phyloP scores from a whole-genome alignment of 148 eudicot species.

The Suaeda aralocaspica region DNA sequence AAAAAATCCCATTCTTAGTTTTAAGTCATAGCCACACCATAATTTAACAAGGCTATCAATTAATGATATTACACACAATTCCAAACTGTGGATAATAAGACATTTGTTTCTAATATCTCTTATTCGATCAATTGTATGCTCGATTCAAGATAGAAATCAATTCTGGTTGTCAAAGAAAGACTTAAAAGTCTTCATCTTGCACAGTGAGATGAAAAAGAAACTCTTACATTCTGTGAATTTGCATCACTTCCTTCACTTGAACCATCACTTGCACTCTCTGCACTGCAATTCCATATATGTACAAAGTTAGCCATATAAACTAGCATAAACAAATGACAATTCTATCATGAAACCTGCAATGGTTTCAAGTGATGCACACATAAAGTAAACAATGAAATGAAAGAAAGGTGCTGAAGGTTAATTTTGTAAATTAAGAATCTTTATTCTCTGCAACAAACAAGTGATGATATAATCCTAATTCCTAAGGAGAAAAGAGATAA shows the following conservation, averaged over 20 bases:
- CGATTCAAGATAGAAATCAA: background rate
- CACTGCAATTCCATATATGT: conserved; percentile 47
- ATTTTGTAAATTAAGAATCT: background rate
- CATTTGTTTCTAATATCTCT: background rate
- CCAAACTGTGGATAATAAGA: background rate
- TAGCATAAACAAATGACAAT: background rate
- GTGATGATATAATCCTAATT: background rate
- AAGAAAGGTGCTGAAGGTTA: background rate
- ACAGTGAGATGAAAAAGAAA: background rate
- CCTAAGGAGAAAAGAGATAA: background rate
- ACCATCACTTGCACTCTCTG: conserved; percentile 84
- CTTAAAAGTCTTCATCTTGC: background rate
- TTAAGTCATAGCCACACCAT: background rate
- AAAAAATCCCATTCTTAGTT: too few species aligned
- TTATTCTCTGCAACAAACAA: background rate
- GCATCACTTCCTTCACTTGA: conserved; percentile 98
- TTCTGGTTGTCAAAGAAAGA: background rate
- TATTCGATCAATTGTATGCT: background rate
- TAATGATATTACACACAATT: background rate
- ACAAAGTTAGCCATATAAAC: conserved; percentile 11
- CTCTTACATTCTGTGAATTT: conserved; percentile 84
- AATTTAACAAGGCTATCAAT: too few species aligned
- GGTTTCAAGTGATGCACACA: background rate
- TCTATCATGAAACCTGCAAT: background rate
- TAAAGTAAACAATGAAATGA: background rate